Evolutionary conservation across 768 basidiomycete genomes (phyloP).

Genomic region (Suillus variegatus): DNA sequence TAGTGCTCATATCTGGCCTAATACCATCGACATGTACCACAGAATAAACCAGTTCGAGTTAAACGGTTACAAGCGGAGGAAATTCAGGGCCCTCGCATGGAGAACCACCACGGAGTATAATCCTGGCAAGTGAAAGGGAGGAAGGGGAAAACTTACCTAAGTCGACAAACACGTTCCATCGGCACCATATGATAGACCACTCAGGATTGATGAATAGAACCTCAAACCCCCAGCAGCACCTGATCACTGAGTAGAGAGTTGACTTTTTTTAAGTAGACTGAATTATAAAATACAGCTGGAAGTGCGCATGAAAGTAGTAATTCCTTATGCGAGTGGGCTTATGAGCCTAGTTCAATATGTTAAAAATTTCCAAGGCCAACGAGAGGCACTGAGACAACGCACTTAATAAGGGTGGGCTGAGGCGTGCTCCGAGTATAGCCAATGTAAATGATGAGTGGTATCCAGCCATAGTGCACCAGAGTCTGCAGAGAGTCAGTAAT

Average conservation of each 20-base stretch:
- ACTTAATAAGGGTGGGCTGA: slow-evolving; percentile 96
- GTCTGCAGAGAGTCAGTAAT: slow-evolving; percentile 50
- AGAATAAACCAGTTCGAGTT: slow-evolving; percentile 49
- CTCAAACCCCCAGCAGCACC: not conserved
- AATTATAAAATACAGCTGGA: slow-evolving; percentile 32
- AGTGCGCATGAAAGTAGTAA: slow-evolving; percentile 11
- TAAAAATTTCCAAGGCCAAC: slow-evolving; percentile 9
- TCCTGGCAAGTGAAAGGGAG: slow-evolving; percentile 35
- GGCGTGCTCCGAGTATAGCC: slow-evolving; percentile 93
- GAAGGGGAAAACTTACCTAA: slow-evolving; percentile 31
- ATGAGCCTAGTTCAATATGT: slow-evolving; percentile 62
- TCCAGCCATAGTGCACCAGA: slow-evolving; percentile 92
- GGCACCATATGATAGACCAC: not conserved
- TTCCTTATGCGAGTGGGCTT: slow-evolving; percentile 82
- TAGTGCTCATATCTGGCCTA: slow-evolving; percentile 88
- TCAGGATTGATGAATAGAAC: not conserved
- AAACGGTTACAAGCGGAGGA: slow-evolving; percentile 48
- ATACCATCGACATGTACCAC: slow-evolving; percentile 57
- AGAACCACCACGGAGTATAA: slow-evolving; percentile 70
- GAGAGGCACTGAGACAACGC: slow-evolving; percentile 32
- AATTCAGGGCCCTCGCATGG: slow-evolving; percentile 26
- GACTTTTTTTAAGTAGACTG: slow-evolving; percentile 10
- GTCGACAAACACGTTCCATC: not conserved
- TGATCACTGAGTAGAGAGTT: slow-evolving; percentile 3
- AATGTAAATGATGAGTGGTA: slow-evolving; percentile 94